Base-by-base conservation (phyloP, 768 basidiomycete genomes). In the Phylloporus sp. region DNA sequence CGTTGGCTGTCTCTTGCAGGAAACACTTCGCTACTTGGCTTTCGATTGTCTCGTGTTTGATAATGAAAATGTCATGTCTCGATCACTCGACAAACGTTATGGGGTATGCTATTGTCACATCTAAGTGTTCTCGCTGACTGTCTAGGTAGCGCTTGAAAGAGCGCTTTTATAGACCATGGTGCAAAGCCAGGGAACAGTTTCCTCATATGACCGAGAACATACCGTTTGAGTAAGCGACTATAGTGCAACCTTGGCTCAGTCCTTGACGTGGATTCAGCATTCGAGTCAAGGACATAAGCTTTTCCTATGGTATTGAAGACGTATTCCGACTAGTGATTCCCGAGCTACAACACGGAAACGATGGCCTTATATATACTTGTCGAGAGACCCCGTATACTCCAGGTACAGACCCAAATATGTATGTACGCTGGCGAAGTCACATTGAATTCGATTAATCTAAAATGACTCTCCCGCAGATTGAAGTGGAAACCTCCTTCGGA, bases 401-500 rank as follows among this genome's bases (percentile, higher is more conserved):
- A 1, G 92, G 90, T 23, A 98, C 97, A 11, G 97, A 99, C 65
- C 65, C 71, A 4, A 89, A 90, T 56, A 92, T 98, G 95, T 97
- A 54, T 63, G 88, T 59, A 88, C 95, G 89, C 91, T 53, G 60
- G 84, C 71, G n/a, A 39, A 35, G 28, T 18, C 47, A 18, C 31
- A 22, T 52, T 4, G 22, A 15, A 5, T 10, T 24, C 45, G 31
- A 41, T 38, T 44, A n/a, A 18, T 16, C 27, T 34, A 59, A 46
- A 49, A 31, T 29, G 54, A 55, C 11, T 28, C 22, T 57, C 42
- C 16, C 29, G 47, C 35, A 98, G 95, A 56, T 70, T 99, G 63
- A 99, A 99, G 70, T 99, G 97, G 97, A 99, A 99, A 69, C 94
- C 95, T 1, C 94, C 97, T 0, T 90, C 88, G 2, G 95, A 98